Percentiles rank a stretch among this genome's conserved stretches.
These are phyloP conservation scores for Colletotrichum abscissum DNA, from an alignment of 2,329 filamentous ascomycete species.

Conservation along the genomic window DNA sequence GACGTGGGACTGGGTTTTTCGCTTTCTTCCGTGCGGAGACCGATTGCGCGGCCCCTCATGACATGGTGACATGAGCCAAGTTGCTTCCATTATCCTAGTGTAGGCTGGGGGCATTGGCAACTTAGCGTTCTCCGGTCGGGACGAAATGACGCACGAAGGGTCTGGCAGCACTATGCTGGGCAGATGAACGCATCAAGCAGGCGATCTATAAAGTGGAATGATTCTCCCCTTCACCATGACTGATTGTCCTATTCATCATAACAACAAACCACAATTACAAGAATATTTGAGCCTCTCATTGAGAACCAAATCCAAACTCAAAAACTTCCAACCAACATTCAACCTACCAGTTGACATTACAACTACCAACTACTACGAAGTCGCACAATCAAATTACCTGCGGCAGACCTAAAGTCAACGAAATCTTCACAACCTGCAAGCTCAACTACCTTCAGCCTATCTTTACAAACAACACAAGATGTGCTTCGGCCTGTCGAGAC, in stretches of 20 bases:
- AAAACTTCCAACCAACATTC: neutral
- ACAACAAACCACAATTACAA: neutral
- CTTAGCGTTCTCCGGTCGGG: slow-evolving; percentile 19
- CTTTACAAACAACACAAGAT: neutral
- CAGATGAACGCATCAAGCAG: neutral
- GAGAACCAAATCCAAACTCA: neutral
- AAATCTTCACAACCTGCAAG: neutral
- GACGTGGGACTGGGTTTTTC: slow-evolving; percentile 23
- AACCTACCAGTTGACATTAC: too few relatives aligned
- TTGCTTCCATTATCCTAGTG: slow-evolving; percentile 2
- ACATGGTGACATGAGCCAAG: slow-evolving; percentile 32
- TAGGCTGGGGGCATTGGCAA: slow-evolving; percentile 10
- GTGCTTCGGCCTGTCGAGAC: slow-evolving; percentile 28
- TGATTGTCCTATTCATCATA: neutral
- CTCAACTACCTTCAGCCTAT: neutral
- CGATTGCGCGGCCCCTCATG: slow-evolving; percentile 29
- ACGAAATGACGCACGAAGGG: slow-evolving; percentile 30
- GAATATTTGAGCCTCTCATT: neutral
- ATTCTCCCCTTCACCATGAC: fast-evolving
- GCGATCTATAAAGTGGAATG: neutral
- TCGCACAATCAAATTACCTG: too few relatives aligned
- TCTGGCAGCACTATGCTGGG: slow-evolving; percentile 11
- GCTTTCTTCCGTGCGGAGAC: slow-evolving; percentile 5
- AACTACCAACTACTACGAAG: neutral
- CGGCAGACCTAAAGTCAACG: neutral